These are phyloP conservation scores for Fusarium globosum DNA, from an alignment of 2,329 filamentous ascomycete genomes.

Conservation along the genomic window DNA sequence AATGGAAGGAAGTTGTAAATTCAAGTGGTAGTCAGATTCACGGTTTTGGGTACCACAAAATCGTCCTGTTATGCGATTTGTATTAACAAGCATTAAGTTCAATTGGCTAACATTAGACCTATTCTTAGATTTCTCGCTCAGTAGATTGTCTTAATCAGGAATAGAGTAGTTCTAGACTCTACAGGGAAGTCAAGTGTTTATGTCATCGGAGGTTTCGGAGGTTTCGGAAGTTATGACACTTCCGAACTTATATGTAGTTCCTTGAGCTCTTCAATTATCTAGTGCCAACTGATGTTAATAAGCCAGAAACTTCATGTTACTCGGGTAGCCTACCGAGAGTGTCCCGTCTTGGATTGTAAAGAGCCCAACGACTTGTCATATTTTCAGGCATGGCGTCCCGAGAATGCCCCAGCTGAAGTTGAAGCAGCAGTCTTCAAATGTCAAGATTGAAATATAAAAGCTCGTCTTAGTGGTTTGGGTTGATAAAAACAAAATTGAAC, in stretches of 20 bases:
- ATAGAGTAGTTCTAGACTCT: rapidly evolving
- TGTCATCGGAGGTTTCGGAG: not conserved
- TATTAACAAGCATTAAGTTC: not conserved
- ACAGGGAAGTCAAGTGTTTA: not conserved
- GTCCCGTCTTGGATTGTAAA: not conserved
- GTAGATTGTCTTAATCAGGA: not conserved
- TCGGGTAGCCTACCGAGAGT: not conserved
- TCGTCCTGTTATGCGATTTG: too few species aligned
- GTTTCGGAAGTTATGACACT: not conserved
- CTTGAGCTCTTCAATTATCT: too few species aligned
- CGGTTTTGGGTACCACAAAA: too few species aligned
- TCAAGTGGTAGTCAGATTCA: too few species aligned
- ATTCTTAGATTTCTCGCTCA: not conserved
- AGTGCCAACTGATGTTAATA: not conserved
- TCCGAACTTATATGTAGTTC: too few species aligned
- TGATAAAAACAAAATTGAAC: too few species aligned
- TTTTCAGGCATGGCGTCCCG: not conserved
- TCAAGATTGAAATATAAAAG: not conserved
- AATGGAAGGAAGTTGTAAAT: too few species aligned
- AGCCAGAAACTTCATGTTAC: not conserved
- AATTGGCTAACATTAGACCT: not conserved
- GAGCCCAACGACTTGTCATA: not conserved
- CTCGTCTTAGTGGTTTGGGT: not conserved
- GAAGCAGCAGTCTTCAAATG: not conserved
- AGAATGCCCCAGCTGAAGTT: not conserved